These are phyloP conservation scores for Solanum aculeatissimum DNA, from an alignment of 305 asterid species.

Conservation along the genomic window DNA sequence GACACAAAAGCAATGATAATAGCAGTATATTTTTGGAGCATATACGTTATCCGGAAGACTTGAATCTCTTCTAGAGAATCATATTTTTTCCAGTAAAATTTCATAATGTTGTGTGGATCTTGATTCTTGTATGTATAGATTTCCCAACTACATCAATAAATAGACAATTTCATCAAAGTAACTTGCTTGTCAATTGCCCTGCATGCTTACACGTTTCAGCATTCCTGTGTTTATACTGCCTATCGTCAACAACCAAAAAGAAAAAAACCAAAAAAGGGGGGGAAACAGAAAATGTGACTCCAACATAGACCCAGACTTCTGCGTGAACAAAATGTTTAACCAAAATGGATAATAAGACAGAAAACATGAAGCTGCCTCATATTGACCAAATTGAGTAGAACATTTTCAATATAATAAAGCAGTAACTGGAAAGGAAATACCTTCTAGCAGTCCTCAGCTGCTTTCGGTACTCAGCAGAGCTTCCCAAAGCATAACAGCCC, in stretches of 20 bases:
- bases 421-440: conserved; percentile 26
- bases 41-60: not conserved
- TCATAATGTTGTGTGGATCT: not conserved
- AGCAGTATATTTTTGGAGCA: not conserved
- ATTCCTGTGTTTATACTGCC: not conserved
- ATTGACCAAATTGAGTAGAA: not conserved
- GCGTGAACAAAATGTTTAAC: not conserved
- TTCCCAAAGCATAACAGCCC: conserved; percentile 89
- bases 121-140: not conserved
- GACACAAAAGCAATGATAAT: not conserved
- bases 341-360: not conserved
- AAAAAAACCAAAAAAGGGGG: not conserved
- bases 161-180: not conserved
- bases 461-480: conserved; percentile 69
- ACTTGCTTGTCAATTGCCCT: not conserved
- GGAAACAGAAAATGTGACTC: not conserved
- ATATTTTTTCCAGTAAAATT: not conserved
- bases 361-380: not conserved
- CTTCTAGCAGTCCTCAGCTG: conserved; percentile 85
- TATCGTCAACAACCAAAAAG: not conserved
- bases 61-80: not conserved
- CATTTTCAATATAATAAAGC: conserved; percentile 1
- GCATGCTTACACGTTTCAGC: not conserved
- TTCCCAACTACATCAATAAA: not conserved
- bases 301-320: not conserved